Percentiles rank a stretch among this genome's conserved stretches.
phyloP scores from a whole-genome alignment of 225 moss, liverwort and hornwort genomes.

The Bryum argenteum region DNA sequence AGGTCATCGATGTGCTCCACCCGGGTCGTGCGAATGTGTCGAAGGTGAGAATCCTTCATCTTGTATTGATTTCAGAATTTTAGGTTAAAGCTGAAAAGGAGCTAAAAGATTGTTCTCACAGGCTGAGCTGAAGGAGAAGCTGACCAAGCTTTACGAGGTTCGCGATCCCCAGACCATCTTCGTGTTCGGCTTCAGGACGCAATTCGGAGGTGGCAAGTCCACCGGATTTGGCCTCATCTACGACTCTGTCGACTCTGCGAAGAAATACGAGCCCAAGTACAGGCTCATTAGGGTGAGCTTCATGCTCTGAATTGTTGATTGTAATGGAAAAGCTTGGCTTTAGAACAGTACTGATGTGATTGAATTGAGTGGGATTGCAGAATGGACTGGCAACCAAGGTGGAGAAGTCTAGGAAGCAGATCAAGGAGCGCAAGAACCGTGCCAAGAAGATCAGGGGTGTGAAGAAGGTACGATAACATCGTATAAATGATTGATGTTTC shows the following conservation, averaged over 20 bases:
- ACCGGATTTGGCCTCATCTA: constrained; percentile 70
- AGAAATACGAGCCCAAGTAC: constrained; percentile 55
- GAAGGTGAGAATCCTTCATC: constrained; percentile 46
- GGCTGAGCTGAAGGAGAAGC: constrained; percentile 94
- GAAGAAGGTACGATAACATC: constrained; percentile 32
- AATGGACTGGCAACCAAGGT: constrained; percentile 78
- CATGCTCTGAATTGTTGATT: not conserved
- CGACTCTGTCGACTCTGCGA: constrained; percentile 45
- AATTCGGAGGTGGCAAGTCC: constrained; percentile 93
- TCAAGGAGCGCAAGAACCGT: constrained; percentile 43
- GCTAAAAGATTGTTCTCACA: constrained; percentile 22
- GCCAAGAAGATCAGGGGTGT: constrained; percentile 39
- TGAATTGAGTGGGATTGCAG: constrained; percentile 28
- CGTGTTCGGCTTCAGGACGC: constrained; percentile 92
- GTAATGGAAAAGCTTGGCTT: too few species aligned
- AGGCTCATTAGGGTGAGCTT: constrained; percentile 38
- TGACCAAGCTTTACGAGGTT: constrained; percentile 83
- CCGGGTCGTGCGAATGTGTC: constrained; percentile 84
- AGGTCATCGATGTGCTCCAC: constrained; percentile 80
- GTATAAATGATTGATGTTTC: too few species aligned
- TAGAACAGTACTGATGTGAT: not conserved
- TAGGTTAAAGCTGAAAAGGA: not conserved
- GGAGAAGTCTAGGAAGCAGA: constrained; percentile 45
- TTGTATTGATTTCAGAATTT: not conserved
- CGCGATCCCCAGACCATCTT: constrained; percentile 74